Percentiles rank a stretch among this genome's conserved stretches.
These are phyloP conservation scores for Hygrophila difformis DNA, from an alignment of 257 asterid genomes.

Conservation along the genomic window DNA sequence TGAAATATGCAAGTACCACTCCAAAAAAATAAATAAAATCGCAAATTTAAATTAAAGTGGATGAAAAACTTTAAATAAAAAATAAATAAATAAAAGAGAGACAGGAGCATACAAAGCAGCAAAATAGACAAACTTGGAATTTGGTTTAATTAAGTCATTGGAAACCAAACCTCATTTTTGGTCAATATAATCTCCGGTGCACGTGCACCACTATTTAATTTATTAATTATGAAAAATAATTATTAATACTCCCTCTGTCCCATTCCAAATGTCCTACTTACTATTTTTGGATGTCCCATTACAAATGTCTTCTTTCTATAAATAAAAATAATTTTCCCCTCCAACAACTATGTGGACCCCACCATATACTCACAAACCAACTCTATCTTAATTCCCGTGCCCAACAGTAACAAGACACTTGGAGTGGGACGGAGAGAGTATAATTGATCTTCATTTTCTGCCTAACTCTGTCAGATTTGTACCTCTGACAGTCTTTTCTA, in stretches of 20 bases:
- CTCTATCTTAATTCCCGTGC: no score
- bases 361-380: no score
- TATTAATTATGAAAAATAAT: neutral
- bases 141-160: slow-evolving; percentile 28
- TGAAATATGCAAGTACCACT: no score
- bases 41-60: neutral
- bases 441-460: slow-evolving; percentile 9
- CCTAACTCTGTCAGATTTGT: slow-evolving; percentile 20
- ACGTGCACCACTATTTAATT: slow-evolving; percentile 39
- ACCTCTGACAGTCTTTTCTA: slow-evolving; percentile 1
- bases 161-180: slow-evolving; percentile 32
- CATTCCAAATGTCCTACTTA: no score
- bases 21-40: no score
- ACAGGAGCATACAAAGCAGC: slow-evolving; percentile 45
- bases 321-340: no score
- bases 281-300: no score
- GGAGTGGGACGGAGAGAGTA: no score
- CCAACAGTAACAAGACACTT: no score
- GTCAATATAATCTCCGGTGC: slow-evolving; percentile 43
- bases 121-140: slow-evolving; percentile 25
- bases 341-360: no score
- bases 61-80: neutral
- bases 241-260: no score
- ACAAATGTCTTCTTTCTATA: no score
- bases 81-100: slow-evolving; percentile 15